Conservation (phyloP, 2,329 filamentous ascomycete species). For the Penicillium sp. region DNA sequence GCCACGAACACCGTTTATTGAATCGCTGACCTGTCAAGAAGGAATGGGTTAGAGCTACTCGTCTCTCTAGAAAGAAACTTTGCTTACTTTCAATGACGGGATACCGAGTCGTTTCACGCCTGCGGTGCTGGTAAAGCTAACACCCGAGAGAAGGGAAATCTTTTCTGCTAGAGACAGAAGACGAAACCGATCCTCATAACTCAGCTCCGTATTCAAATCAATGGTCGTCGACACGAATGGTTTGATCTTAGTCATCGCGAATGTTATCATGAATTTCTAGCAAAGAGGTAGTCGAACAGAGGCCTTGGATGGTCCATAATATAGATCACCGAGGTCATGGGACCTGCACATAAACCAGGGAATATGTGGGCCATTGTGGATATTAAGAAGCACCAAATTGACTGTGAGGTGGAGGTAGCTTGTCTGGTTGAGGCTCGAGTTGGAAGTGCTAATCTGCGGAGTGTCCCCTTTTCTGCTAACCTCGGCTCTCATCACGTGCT, state of each 20-base stretch:
- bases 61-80: neutral
- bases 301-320: neutral
- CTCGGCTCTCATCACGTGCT: neutral
- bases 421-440: neutral
- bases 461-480: neutral
- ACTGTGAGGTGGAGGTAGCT: neutral
- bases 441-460: neutral
- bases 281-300: neutral
- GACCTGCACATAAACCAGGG: neutral
- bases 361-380: neutral
- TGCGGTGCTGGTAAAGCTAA: slow-evolving; percentile 2
- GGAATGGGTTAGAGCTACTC: neutral
- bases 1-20: neutral
- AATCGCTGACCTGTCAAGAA: neutral
- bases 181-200: neutral
- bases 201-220: neutral
- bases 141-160: slow-evolving; percentile 8
- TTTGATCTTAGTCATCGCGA: neutral
- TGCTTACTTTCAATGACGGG: slow-evolving; percentile 5
- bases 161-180: slow-evolving; percentile 9
- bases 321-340: neutral
- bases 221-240: neutral
- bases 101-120: neutral
- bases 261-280: neutral
- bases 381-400: neutral